Conservation (phyloP, 139 green algal genomes). For the Coccomyxa sp. region DNA sequence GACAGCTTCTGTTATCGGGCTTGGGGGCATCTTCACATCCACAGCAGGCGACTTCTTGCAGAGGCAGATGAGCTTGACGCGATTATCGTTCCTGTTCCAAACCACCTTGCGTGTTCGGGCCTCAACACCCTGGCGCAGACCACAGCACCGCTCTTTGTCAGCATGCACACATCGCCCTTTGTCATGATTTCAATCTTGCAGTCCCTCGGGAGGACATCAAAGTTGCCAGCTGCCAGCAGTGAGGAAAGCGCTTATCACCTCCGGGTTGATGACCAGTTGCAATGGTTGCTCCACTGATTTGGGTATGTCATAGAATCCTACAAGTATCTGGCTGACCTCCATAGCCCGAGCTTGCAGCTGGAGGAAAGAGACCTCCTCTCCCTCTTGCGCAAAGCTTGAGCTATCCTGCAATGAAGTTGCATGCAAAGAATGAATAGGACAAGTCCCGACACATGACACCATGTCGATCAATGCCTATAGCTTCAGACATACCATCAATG, state of each 20-base stretch:
- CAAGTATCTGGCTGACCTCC: slow-evolving; percentile 16
- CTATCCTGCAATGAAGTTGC: neutral
- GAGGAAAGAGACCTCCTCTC: slow-evolving; percentile 24
- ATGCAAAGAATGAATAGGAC: too few relatives aligned
- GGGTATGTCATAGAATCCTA: slow-evolving; percentile 38
- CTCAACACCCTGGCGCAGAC: neutral
- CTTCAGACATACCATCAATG: too few relatives aligned
- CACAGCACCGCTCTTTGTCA: neutral
- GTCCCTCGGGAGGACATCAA: neutral
- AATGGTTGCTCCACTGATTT: slow-evolving; percentile 24
- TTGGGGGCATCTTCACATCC: neutral
- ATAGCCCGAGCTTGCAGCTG: slow-evolving; percentile 15
- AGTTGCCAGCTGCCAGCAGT: neutral
- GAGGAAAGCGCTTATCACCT: neutral
- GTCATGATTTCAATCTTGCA: neutral
- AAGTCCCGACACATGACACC: too few relatives aligned
- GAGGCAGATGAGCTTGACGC: slow-evolving; percentile 3
- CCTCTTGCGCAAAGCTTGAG: neutral
- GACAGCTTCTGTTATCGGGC: too few relatives aligned
- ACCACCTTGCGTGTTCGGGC: neutral
- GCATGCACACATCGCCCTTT: neutral
- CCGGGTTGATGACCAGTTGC: slow-evolving; percentile 26
- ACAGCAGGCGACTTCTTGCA: neutral
- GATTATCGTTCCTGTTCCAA: neutral
- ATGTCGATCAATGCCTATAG: too few relatives aligned